Percentiles rank a stretch among this genome's conserved stretches.
phyloP scores from a whole-genome alignment of 2,329 filamentous ascomycete species.

The Pestalotiopsis sp. region DNA sequence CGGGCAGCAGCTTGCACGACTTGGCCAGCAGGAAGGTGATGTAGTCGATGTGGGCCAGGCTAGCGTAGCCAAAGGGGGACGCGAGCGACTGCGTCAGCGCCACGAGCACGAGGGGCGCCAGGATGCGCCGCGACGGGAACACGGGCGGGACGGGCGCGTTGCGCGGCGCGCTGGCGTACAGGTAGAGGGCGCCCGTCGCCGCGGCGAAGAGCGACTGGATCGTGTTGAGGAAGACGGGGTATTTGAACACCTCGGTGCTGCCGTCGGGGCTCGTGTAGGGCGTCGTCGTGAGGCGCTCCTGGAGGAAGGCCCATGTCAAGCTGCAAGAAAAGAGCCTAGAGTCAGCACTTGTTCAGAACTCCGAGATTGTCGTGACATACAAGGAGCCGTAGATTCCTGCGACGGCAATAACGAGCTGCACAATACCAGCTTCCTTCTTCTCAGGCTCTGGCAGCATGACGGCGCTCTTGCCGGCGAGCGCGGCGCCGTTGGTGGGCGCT shows the following conservation, averaged over 20 bases:
- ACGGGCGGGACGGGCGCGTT: constrained; percentile 58
- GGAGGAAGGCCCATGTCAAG: constrained; percentile 92
- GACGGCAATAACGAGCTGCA: constrained; percentile 84
- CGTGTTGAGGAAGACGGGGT: constrained; percentile 93
- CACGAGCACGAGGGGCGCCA: constrained; percentile 79
- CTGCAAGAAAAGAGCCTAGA: constrained; percentile 39
- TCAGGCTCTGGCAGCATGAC: constrained; percentile 25
- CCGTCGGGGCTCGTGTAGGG: constrained; percentile 64
- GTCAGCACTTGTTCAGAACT: neutral
- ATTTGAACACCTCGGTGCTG: constrained; percentile 79
- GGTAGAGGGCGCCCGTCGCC: constrained; percentile 78
- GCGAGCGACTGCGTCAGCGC: constrained; percentile 86
- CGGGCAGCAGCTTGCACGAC: constrained; percentile 96
- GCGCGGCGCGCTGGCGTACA: constrained; percentile 61
- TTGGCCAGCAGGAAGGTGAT: constrained; percentile 97
- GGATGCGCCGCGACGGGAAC: constrained; percentile 74
- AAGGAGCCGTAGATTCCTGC: constrained; percentile 96
- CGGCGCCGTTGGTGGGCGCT: constrained; percentile 31
- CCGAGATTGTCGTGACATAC: constrained; percentile 51
- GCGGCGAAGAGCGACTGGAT: constrained; percentile 91
- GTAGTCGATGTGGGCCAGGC: constrained; percentile 92
- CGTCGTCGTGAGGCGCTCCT: constrained; percentile 96
- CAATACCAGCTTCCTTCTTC: constrained; percentile 58
- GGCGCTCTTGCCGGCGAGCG: constrained; percentile 13
- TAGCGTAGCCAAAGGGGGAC: constrained; percentile 93